A percentile compares a stretch with the other conserved stretches of the same genome.
Conservation (phyloP, 2,329 filamentous ascomycete genomes). For the Xylaria sp. region DNA sequence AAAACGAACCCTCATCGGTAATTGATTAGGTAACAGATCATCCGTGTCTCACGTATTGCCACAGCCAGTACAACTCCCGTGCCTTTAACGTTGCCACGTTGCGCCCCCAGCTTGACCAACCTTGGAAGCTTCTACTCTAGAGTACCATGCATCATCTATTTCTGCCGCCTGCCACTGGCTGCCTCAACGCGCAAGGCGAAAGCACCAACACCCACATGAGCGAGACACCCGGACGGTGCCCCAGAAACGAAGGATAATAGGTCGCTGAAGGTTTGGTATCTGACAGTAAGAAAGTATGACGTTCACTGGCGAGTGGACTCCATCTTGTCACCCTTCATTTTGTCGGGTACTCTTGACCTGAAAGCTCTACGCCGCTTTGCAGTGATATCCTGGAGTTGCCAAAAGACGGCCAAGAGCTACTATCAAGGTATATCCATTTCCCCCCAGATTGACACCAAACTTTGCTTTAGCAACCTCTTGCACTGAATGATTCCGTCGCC, state of each 20-base stretch:
- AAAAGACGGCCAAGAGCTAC: not conserved
- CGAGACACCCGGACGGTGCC: not conserved
- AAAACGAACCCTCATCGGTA: not conserved
- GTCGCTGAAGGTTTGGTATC: not conserved
- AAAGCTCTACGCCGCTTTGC: not conserved
- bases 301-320: not conserved
- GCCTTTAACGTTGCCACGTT: conserved; percentile 17
- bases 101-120: conserved; percentile 12
- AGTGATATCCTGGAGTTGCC: not conserved
- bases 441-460: not conserved
- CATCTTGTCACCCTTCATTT: not conserved
- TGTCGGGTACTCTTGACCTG: not conserved
- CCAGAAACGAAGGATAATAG: not conserved
- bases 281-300: not conserved
- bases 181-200: not conserved
- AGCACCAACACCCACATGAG: not conserved
- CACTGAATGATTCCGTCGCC: not conserved
- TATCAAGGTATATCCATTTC: not conserved
- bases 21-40: conserved; percentile 26
- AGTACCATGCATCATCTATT: not conserved
- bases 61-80: not conserved
- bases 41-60: conserved; percentile 15
- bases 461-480: not conserved
- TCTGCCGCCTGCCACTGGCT: not conserved
- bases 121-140: conserved; percentile 7